Conservation (phyloP, 768 basidiomycete genomes). For the Collybia mongolica region DNA sequence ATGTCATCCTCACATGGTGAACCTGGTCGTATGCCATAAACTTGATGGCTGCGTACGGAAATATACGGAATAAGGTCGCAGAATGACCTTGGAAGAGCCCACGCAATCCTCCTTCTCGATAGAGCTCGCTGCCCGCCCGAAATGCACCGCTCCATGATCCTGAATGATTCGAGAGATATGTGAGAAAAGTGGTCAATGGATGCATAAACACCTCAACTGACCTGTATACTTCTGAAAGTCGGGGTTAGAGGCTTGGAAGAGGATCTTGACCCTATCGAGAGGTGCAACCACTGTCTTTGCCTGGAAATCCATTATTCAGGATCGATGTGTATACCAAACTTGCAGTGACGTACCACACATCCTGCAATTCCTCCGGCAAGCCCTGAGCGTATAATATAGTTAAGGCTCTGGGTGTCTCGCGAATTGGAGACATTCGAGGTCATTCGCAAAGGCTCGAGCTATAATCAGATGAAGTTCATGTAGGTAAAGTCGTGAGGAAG, state of each 20-base stretch:
- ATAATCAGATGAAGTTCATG: constrained; percentile 28
- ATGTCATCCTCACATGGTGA: constrained; percentile 54
- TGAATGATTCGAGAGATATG: constrained; percentile 24
- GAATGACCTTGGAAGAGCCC: constrained; percentile 96
- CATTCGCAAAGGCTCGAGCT: constrained; percentile 41
- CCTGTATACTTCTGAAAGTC: constrained; percentile 95
- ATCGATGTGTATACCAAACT: constrained; percentile 3
- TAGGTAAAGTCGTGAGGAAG: constrained; percentile 15
- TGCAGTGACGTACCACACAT: constrained; percentile 69
- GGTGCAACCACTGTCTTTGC: constrained; percentile 96
- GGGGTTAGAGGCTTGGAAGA: constrained; percentile 95
- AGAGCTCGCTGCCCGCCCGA: constrained; percentile 74
- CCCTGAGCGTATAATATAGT: constrained; percentile 76
- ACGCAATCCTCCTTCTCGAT: constrained; percentile 60
- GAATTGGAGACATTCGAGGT: constrained; percentile 53
- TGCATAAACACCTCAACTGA: constrained; percentile 35
- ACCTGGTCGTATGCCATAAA: constrained; percentile 95
- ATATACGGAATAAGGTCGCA: constrained; percentile 89
- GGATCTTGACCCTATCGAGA: constrained; percentile 96
- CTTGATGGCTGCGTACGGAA: constrained; percentile 96
- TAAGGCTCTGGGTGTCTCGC: constrained; percentile 53
- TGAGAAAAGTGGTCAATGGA: constrained; percentile 9
- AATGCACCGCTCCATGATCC: constrained; percentile 88
- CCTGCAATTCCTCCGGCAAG: constrained; percentile 93
- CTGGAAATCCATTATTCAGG: constrained; percentile 34